Percentiles rank a stretch among this genome's conserved stretches.
Evolutionary conservation across 2,329 filamentous ascomycete species (phyloP).

Genomic region (Periglandula ipomoeae): DNA sequence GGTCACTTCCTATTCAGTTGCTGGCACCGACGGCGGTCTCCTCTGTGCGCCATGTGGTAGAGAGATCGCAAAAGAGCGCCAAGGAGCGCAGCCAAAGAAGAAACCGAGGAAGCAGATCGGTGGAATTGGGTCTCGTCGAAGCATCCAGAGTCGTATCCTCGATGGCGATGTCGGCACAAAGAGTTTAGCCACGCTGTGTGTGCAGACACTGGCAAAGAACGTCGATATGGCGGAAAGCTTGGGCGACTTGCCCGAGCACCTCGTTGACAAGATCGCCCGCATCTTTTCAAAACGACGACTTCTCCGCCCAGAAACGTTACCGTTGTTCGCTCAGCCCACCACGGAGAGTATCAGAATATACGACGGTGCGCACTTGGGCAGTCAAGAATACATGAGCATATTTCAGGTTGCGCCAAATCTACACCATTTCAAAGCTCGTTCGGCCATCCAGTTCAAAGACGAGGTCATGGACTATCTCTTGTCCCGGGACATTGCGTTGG

Average conservation of each 20-base stretch:
- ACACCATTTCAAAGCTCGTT: conserved; percentile 64
- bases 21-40: conserved; percentile 75
- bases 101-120: conserved; percentile 39
- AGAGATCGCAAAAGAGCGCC: conserved; percentile 55
- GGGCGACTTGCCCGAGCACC: conserved; percentile 45
- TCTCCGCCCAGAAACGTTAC: conserved; percentile 42
- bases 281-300: conserved; percentile 53
- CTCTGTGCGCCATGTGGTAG: conserved; percentile 76
- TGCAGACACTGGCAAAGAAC: conserved; percentile 54
- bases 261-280: conserved; percentile 50
- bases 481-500: conserved; percentile 59
- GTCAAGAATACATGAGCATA: conserved; percentile 70
- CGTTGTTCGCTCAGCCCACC: conserved; percentile 46
- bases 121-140: conserved; percentile 56
- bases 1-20: conserved; percentile 80
- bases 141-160: conserved; percentile 73
- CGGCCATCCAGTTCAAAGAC: conserved; percentile 89
- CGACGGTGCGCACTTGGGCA: conserved; percentile 54
- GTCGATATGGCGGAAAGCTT: conserved; percentile 53
- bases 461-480: conserved; percentile 72
- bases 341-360: conserved; percentile 46
- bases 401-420: conserved; percentile 66
- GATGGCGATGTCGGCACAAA: conserved; percentile 68
- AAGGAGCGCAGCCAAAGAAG: conserved; percentile 28
- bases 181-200: conserved; percentile 54